Evolutionary conservation across 257 asterid species (phyloP), one percentile per base, ranked within the genome.

Genomic region (Prunella vulgaris): DNA sequence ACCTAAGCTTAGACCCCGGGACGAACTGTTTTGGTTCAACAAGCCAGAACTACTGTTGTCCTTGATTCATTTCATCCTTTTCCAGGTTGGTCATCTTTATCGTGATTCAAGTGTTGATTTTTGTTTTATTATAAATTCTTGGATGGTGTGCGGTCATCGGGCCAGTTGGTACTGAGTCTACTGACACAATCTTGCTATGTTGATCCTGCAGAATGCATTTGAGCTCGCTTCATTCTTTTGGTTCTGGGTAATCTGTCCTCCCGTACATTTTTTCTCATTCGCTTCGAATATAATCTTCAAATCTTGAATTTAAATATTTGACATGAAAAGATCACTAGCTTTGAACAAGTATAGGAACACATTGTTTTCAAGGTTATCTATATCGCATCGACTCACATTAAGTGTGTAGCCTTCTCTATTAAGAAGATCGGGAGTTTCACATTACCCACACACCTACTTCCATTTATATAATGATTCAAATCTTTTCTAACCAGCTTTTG

Each of bases 191-290:
- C 25, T 33, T 61, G 66, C 57, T 30, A 18, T 18, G 18, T 61
- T 53, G 7, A 57, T 40, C 5, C 48, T 77, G 80, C 82, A 81
- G 85, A 81, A 81, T 20, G 80, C 85, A 5, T 81, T 81, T 35
- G 99, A 94, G 85, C 95, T 94, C 35, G 97, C 99, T 65, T 94
- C 99, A 9, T 91, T 94, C 78, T 94, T 94, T 82, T 94, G 99
- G 99, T 94, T 94, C 82, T 94, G 99, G 99, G 99, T 94, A 91
- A 9, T 63, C 63, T 62, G 60, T 80, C 49, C 35, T 62, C 66
- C 82, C 76, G 13, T 33, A n/a, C 9, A 1, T 66, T 52, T 70
- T 24, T 42, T 52, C 54, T 8, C 52, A 32, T 40, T 38, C 57
- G n/a, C 37, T 0, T 51, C 27, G 15, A 5, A 46, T 46, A 5